A percentile compares a stretch with the other conserved stretches of the same genome.
phyloP scores from a whole-genome alignment of 2,329 filamentous ascomycete species.

The Trichoderma breve region DNA sequence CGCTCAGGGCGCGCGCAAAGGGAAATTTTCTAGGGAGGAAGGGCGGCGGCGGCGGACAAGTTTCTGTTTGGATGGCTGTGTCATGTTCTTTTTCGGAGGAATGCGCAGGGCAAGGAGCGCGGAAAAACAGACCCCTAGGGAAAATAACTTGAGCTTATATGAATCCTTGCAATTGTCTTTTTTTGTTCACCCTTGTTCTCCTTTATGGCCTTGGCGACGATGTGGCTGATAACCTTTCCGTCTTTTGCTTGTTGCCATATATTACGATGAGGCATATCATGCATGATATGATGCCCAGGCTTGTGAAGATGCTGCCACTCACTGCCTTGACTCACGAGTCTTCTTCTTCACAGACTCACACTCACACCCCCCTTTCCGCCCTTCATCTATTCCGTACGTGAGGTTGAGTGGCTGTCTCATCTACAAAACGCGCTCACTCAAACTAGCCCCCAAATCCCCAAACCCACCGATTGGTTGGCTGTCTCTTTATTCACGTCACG shows the following conservation, averaged over 20 bases:
- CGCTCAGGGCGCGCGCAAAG: slow-evolving; percentile 16
- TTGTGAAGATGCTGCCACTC: background rate
- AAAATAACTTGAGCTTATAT: slow-evolving; percentile 14
- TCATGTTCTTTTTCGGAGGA: background rate
- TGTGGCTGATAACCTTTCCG: background rate
- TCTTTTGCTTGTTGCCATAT: background rate
- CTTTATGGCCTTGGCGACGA: background rate
- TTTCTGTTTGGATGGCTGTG: background rate
- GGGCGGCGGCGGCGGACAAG: slow-evolving; percentile 11
- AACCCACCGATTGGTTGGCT: background rate
- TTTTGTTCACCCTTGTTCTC: background rate
- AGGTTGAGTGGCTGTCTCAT: slow-evolving; percentile 2
- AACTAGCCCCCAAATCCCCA: background rate
- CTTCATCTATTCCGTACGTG: background rate
- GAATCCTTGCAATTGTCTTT: slow-evolving; percentile 6
- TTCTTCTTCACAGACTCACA: background rate
- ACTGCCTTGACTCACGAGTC: background rate
- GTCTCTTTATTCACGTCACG: background rate
- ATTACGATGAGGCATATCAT: background rate
- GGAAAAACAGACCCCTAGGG: slow-evolving; percentile 7
- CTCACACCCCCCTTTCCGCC: background rate
- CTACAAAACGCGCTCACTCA: background rate
- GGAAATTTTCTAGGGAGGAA: slow-evolving; percentile 5
- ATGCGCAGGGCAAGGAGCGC: slow-evolving; percentile 8
- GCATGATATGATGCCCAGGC: background rate